Evolutionary conservation across 2,329 filamentous ascomycete species (phyloP), one percentile per base, ranked within the genome.

Genomic region (Neonectria neomacrospora): DNA sequence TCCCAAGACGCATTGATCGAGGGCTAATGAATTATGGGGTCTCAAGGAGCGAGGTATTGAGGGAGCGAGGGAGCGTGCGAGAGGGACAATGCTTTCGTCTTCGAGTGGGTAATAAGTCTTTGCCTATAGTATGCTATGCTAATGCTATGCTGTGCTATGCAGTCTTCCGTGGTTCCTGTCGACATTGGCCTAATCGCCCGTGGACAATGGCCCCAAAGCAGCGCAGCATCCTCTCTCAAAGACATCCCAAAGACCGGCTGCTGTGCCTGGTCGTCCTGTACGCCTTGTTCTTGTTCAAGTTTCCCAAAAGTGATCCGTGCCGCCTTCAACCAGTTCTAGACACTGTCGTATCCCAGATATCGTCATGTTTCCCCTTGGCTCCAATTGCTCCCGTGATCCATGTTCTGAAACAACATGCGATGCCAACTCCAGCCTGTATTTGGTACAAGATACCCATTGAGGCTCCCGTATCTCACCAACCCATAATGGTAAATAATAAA

Each of bases 401-500:
- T 77, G 74, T 71, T 72, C 72, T 73, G 73, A 74, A 77, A 72
- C 67, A 74, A 69, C 69, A 71, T 71, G 68, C 68, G 66, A 72
- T 70, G 66, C 70, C 74, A 74, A 75, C 68, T 71, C 73, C 72
- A 65, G 62, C 67, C 67, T 72, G 64, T 69, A 71, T 71, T 74
- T 76, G 74, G 68, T 75, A 76, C 74, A 76, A 72, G 65, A 70
- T 67, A 64, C 66, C 68, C 60, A 50, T 65, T 45, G 56, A 71
- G 70, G 71, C 69, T 67, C 65, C 66, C 67, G 51, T 70, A 66
- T 64, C 58, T 68, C 64, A 53, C 67, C 63, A 70, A 66, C 65
- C 68, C 67, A 55, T 57, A 56, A 69, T 58, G 54, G 65, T 66
- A 50, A 67, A 68, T 65, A 52, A 66, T 67, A 61, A 64, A 63